phyloP scores from a whole-genome alignment of 106 monocot genomes.

The Posidonia australis region DNA sequence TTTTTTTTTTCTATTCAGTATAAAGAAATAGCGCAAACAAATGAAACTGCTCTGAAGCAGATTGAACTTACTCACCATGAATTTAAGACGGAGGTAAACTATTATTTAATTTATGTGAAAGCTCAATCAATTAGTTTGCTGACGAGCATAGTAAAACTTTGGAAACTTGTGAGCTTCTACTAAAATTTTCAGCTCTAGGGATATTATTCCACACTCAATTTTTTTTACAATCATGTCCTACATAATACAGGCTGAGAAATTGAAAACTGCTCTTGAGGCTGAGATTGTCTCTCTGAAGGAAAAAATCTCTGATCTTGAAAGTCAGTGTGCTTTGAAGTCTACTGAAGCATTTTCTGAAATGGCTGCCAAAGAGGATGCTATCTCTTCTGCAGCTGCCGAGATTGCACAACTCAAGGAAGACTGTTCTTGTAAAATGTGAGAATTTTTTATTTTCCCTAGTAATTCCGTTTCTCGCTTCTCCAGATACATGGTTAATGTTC shows the following conservation, averaged over 20 bases:
- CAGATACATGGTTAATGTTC: background rate
- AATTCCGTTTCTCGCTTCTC: background rate
- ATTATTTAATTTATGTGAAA: background rate
- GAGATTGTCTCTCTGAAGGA: slow-evolving; percentile 48
- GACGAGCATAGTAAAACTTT: no score
- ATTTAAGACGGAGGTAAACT: slow-evolving; percentile 64
- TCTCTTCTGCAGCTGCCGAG: slow-evolving; percentile 36
- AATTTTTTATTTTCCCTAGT: background rate
- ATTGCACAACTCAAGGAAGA: slow-evolving; percentile 43
- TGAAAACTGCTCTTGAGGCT: slow-evolving; percentile 47
- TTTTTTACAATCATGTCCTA: background rate
- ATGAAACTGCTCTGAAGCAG: slow-evolving; percentile 84
- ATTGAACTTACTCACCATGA: slow-evolving; percentile 74
- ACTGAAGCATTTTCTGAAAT: slow-evolving; percentile 53
- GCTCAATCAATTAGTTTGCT: background rate
- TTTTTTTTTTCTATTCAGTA: slow-evolving; percentile 40
- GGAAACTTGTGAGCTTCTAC: background rate
- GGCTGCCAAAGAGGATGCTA: slow-evolving; percentile 59
- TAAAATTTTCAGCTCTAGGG: background rate
- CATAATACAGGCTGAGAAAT: slow-evolving; percentile 39
- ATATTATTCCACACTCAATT: background rate
- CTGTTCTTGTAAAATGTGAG: slow-evolving; percentile 47
- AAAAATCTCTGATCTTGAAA: slow-evolving; percentile 54
- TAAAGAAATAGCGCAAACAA: slow-evolving; percentile 77
- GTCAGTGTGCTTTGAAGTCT: slow-evolving; percentile 38